Evolutionary conservation across 352 stramenopile genomes (phyloP), one percentile per base, ranked within the genome.

Genomic region (Pythium brachiatum): DNA sequence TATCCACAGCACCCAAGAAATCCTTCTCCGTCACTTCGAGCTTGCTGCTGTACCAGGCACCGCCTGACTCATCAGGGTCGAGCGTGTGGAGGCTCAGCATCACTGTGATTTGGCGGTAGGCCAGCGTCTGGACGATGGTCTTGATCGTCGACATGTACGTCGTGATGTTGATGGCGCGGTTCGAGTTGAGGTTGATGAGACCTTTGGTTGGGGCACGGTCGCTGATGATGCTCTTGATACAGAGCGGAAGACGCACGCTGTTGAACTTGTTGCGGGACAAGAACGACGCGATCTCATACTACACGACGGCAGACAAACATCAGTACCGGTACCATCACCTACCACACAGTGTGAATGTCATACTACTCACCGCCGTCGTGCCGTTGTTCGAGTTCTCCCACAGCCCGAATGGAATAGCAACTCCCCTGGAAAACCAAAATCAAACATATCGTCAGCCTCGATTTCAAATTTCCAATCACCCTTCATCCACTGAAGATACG

Each of bases 191-290:
- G 53, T 94, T 94, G 60, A 94, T 77, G n/a, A 92, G 65, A 2
- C 70, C 76, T 2, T 78, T 73, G 16, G 72, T 65, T 0, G 85
- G 85, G 7, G 76, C 57, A 31, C 61, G 87, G 71, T 94, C 90
- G 34, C 81, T 75, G 4, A 89, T 54, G 4, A 94, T 62, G 59
- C 88, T 88, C 46, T 92, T 77, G 8, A 92, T 57, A 11, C 74
- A 90, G 16, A 94, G 34, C 2, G 85, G 82, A 2, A 94, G 44
- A 2, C 85, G 75, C 21, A 94, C 81, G 20, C 78, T 80, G 32
- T 94, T 94, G 39, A 94, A 94, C n/a, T 92, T 91, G 74, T 94
- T 85, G 56, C 79, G 68, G n/a, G 75, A 66, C 43, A 92, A 59
- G 67, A 94, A 94, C 16, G 79, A 71, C 4, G 83, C 85, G 34